Evolutionary conservation across 805 yeast genomes (phyloP).

Genomic region (Metschnikowia shivogae): DNA sequence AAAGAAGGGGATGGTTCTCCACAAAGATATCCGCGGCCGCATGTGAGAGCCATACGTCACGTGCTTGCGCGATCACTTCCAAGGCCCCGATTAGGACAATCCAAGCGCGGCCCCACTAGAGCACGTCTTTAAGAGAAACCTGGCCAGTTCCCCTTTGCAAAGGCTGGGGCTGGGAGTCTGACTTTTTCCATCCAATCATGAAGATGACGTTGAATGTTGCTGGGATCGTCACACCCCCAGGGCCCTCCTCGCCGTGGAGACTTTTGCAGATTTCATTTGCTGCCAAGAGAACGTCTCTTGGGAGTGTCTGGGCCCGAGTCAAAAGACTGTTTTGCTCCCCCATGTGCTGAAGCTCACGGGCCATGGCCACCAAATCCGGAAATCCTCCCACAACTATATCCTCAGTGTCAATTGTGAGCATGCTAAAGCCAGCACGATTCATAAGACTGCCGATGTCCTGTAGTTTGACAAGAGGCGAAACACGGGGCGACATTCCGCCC

Average conservation of each 20-base stretch:
- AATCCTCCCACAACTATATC: slow-evolving; percentile 72
- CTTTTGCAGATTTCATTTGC: slow-evolving; percentile 70
- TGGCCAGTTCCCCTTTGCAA: slow-evolving; percentile 69
- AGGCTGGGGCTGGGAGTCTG: slow-evolving; percentile 67
- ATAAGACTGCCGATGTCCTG: slow-evolving; percentile 70
- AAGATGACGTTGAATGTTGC: slow-evolving; percentile 75
- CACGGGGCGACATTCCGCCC: slow-evolving; percentile 77
- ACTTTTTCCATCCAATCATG: slow-evolving; percentile 87
- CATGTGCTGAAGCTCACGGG: slow-evolving; percentile 73
- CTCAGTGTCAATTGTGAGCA: slow-evolving; percentile 80
- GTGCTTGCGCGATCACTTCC: neutral
- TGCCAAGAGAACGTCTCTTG: slow-evolving; percentile 64
- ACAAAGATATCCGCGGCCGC: slow-evolving; percentile 1
- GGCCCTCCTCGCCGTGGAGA: slow-evolving; percentile 64
- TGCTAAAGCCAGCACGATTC: slow-evolving; percentile 71
- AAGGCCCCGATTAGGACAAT: too few relatives aligned
- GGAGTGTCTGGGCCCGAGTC: slow-evolving; percentile 36
- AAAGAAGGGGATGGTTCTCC: neutral
- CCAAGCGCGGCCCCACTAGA: slow-evolving; percentile 17
- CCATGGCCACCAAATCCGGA: slow-evolving; percentile 63
- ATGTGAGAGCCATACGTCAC: neutral
- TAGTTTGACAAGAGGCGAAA: slow-evolving; percentile 76
- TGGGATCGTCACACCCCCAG: slow-evolving; percentile 52
- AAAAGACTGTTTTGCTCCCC: slow-evolving; percentile 78
- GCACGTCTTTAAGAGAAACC: slow-evolving; percentile 61